A percentile compares a stretch with the other conserved stretches of the same genome.
Conservation (phyloP, 495 filamentous ascomycete species). For the Aspergillus coremiiformis region DNA sequence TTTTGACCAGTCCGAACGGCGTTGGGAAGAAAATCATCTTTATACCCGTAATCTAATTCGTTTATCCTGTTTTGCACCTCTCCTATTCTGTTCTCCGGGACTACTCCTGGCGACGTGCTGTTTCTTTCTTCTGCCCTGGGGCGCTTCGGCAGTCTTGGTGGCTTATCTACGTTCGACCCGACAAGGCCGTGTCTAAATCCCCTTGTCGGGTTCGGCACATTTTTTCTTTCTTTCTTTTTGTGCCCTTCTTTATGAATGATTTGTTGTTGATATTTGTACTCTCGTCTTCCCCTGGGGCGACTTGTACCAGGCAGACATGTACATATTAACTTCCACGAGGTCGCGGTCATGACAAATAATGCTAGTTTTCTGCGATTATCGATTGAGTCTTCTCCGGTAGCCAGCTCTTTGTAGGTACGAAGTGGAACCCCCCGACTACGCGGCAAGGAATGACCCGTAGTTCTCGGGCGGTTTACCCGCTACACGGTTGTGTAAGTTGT, state of each 20-base stretch:
- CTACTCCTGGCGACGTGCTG: slow-evolving; percentile 7
- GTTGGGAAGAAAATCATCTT: slow-evolving; percentile 28
- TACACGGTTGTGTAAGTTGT: too few species aligned
- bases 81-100: slow-evolving; percentile 8
- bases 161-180: not conserved
- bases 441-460: too few species aligned
- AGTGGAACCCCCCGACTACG: too few species aligned
- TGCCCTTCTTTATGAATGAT: slow-evolving; percentile 1
- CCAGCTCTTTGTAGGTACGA: too few species aligned
- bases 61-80: slow-evolving; percentile 11
- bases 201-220: not conserved
- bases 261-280: slow-evolving; percentile 17
- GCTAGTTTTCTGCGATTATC: not conserved
- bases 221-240: too few species aligned
- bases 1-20: slow-evolving; percentile 24
- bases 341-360: slow-evolving; percentile 24
- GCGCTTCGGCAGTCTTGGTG: not conserved
- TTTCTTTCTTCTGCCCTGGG: not conserved
- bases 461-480: too few species aligned
- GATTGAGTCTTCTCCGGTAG: too few species aligned
- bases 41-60: slow-evolving; percentile 31
- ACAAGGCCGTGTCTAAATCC: not conserved
- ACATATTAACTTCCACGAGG: slow-evolving; percentile 26
- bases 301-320: slow-evolving; percentile 17
- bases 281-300: slow-evolving; percentile 12